Base-by-base conservation (phyloP, 768 basidiomycete species). In the Tylopilus cervinicoccineus region DNA sequence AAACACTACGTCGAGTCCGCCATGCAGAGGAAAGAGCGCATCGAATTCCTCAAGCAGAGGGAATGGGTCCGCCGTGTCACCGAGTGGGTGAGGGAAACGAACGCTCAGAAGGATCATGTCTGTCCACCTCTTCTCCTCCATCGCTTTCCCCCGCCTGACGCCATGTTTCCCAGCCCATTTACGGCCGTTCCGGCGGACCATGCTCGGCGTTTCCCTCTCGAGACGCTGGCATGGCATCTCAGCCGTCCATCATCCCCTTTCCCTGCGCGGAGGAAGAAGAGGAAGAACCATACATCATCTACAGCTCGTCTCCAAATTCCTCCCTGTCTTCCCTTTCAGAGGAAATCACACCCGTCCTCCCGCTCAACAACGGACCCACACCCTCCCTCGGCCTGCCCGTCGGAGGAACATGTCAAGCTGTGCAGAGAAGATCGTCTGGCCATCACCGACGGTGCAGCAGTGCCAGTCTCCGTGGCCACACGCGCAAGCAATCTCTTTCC, bases 41-140 rank as follows among this genome's bases (percentile, higher is more conserved):
- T 73, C 49, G 76, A 76, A n/a, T 79, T 80, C 55, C 59, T 77
- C 37, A 74, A 74, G 45, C 71, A 67, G 47, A 68, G 73, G 38
- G 76, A 75, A 51, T 73, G 70, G 52, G 71, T 79, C 2, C 60
- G 67, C 16, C 60, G 70, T 23, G 64, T 71, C 60, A 58, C 71
- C 1, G 65, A 70, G 44, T 72, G 71, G 71, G 60, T 71, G 1
- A 65, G 55, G 23, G 54, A 65, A 31, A 67, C 67, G 4, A 67
- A 43, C 17, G 56, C 61, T 1, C 65, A 59, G 32, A 61, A 69
- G 10, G 56, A 58, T 17, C n/a, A 38, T 1, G 67, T 67, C 5
- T 28, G 57, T 55, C 1, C 33, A 2, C 27, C 29, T 12, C 12
- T 0, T 33, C n/a, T 26, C 8, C 8, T 29, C 2, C 1, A 6